A percentile compares a stretch with the other conserved stretches of the same genome.
These are phyloP conservation scores for Zarea fungicola DNA, from an alignment of 2,329 filamentous ascomycete genomes.

Conservation along the genomic window DNA sequence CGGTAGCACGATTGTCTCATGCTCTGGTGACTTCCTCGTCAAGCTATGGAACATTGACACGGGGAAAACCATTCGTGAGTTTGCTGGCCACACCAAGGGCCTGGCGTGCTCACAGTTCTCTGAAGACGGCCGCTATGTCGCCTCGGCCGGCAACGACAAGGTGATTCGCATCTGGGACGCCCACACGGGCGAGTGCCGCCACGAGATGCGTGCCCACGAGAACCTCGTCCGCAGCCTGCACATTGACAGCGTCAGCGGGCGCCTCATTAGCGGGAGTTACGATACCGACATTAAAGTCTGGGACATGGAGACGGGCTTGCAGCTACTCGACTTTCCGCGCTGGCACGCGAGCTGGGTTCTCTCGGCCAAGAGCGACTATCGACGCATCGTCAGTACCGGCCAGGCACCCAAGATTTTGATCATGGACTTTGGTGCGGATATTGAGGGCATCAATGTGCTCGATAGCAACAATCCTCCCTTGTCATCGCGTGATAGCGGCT, in stretches of 20 bases:
- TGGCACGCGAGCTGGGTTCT: conserved; percentile 98
- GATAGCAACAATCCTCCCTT: conserved; percentile 38
- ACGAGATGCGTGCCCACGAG: conserved; percentile 75
- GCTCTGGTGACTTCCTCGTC: conserved; percentile 86
- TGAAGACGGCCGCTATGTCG: conserved; percentile 87
- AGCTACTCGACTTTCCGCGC: conserved; percentile 80
- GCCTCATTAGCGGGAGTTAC: conserved; percentile 88
- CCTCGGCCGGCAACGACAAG: conserved; percentile 92
- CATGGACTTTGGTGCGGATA: conserved; percentile 76
- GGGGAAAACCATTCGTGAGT: conserved; percentile 84
- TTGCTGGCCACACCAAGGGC: conserved; percentile 83
- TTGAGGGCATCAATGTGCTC: conserved; percentile 54
- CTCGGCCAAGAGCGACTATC: conserved; percentile 91
- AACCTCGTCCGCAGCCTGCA: conserved; percentile 86
- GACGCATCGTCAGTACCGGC: conserved; percentile 88
- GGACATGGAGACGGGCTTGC: conserved; percentile 73
- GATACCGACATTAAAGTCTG: conserved; percentile 95
- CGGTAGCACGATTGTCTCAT: conserved; percentile 87
- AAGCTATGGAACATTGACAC: conserved; percentile 95
- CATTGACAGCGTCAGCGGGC: conserved; percentile 78
- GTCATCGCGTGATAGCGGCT: neutral
- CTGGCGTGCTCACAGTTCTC: conserved; percentile 95
- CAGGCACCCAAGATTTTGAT: conserved; percentile 91
- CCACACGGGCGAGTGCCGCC: conserved; percentile 77
- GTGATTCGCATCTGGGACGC: conserved; percentile 96